These are phyloP conservation scores for Amanita pallidorosea DNA, from an alignment of 768 basidiomycete genomes.

Conservation along the genomic window DNA sequence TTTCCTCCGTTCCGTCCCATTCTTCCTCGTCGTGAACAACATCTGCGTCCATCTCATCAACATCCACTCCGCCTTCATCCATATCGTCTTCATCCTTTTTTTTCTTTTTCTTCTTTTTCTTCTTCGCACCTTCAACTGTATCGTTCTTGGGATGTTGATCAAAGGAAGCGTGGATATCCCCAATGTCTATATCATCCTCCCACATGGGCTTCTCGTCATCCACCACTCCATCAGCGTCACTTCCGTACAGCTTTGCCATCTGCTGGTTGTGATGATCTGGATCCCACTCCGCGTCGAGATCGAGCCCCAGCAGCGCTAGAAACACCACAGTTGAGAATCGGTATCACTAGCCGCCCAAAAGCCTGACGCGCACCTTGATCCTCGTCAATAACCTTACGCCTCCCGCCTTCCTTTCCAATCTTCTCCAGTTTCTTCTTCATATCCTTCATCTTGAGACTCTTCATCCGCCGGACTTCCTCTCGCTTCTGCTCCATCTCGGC, in stretches of 20 bases:
- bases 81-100: constrained; percentile 23
- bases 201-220: constrained; percentile 65
- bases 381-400: constrained; percentile 25
- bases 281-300: constrained; percentile 92
- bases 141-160: constrained; percentile 15
- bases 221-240: constrained; percentile 27
- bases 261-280: constrained; percentile 74
- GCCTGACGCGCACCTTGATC: constrained; percentile 18
- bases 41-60: constrained; percentile 43
- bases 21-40: constrained; percentile 34
- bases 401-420: constrained; percentile 62
- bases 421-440: constrained; percentile 63
- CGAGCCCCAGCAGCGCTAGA: constrained; percentile 55
- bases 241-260: constrained; percentile 67
- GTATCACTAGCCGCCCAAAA: neutral
- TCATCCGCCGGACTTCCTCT: constrained; percentile 76
- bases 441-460: constrained; percentile 79
- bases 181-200: constrained; percentile 84
- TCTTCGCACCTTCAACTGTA: constrained; percentile 21
- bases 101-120: constrained; percentile 47
- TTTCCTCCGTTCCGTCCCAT: constrained; percentile 86
- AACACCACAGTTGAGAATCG: constrained; percentile 11
- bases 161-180: constrained; percentile 39
- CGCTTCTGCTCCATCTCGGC: constrained; percentile 62
- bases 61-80: constrained; percentile 47